phyloP scores from a whole-genome alignment of 805 yeast genomes.

The Zygoascus tannicola region DNA sequence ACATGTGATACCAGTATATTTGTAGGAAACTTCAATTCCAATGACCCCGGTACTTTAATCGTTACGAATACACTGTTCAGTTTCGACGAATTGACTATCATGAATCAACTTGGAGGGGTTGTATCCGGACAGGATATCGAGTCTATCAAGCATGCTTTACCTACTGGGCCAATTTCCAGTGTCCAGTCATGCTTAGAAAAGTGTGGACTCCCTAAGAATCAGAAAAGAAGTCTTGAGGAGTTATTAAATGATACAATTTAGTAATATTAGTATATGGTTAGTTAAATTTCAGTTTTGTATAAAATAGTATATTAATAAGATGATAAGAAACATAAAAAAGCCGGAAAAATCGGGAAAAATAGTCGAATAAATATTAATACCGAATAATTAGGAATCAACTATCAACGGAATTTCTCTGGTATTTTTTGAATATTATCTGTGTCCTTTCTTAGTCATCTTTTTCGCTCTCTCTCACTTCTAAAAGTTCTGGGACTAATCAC shows the following conservation, averaged over 20 bases:
- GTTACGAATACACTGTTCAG: constrained; percentile 9
- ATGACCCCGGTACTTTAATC: constrained; percentile 16
- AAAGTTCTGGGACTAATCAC: no score
- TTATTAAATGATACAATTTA: neutral
- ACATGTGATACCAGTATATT: constrained; percentile 14
- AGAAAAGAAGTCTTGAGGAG: neutral
- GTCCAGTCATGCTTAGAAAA: neutral
- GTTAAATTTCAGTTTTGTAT: no score
- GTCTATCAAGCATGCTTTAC: constrained; percentile 3
- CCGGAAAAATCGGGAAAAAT: no score
- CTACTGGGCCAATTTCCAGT: constrained; percentile 1
- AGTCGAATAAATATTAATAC: no score
- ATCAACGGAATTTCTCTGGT: no score
- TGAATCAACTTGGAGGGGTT: constrained; percentile 10
- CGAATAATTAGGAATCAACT: no score
- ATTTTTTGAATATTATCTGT: no score
- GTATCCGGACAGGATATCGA: constrained; percentile 1
- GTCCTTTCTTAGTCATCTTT: no score
- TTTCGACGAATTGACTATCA: constrained; percentile 4
- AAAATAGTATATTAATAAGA: no score
- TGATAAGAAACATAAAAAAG: no score
- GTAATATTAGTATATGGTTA: no score
- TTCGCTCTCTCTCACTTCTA: no score
- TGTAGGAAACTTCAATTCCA: constrained; percentile 14
- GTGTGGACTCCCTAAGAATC: neutral